Conservation (phyloP, 1,284 basidiomycete genomes). For the Marasmius fiardii region DNA sequence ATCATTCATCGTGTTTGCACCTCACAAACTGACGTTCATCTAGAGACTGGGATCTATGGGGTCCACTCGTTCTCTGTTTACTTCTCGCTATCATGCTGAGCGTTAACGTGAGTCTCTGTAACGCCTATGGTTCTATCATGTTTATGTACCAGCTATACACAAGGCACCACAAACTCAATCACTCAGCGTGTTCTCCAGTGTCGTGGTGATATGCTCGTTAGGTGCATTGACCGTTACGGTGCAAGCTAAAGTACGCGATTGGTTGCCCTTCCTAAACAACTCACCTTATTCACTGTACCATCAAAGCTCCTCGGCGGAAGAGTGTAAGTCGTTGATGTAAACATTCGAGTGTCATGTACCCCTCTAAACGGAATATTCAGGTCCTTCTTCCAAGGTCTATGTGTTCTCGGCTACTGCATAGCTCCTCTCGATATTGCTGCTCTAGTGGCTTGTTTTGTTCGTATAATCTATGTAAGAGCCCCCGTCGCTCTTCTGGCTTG, state of each 20-base stretch:
- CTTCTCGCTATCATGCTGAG: slow-evolving; percentile 85
- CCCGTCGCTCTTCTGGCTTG: slow-evolving; percentile 83
- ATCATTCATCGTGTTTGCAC: not conserved
- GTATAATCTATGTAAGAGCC: slow-evolving; percentile 79
- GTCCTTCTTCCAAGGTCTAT: slow-evolving; percentile 94
- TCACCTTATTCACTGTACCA: not conserved
- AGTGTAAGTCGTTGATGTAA: slow-evolving; percentile 57
- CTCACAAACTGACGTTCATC: slow-evolving; percentile 1
- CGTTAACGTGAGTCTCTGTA: slow-evolving; percentile 62
- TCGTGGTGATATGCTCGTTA: slow-evolving; percentile 87
- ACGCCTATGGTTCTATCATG: not conserved
- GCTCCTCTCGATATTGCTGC: slow-evolving; percentile 89
- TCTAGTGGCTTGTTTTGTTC: slow-evolving; percentile 83
- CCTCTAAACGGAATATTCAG: slow-evolving; percentile 35
- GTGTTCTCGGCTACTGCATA: slow-evolving; percentile 89
- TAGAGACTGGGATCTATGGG: slow-evolving; percentile 97
- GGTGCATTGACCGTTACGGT: slow-evolving; percentile 89
- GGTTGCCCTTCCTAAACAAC: not conserved
- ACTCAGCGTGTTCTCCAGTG: slow-evolving; percentile 86
- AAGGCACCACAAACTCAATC: slow-evolving; percentile 84
- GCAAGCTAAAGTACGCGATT: slow-evolving; percentile 73
- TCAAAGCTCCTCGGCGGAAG: slow-evolving; percentile 83
- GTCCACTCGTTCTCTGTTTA: slow-evolving; percentile 85
- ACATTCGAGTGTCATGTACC: not conserved
- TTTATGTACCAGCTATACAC: slow-evolving; percentile 2